Conservation (phyloP, 768 basidiomycete genomes). For the Coprinopsis cinerea region DNA sequence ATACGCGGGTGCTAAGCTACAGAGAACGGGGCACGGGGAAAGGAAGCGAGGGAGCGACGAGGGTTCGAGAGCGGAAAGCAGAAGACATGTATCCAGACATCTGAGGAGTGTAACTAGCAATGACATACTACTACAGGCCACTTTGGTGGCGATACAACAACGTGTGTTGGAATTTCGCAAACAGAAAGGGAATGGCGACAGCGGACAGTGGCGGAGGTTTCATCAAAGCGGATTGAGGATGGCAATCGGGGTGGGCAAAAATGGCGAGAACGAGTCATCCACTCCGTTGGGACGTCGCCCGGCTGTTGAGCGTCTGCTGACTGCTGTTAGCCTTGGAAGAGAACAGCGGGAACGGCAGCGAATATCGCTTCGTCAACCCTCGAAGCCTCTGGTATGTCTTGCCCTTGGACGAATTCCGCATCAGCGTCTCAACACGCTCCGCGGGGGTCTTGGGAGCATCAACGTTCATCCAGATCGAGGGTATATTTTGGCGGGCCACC, state of each 20-base stretch:
- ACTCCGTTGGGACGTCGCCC: slow-evolving; percentile 6
- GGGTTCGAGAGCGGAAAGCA: too few relatives aligned
- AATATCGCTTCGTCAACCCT: slow-evolving; percentile 44
- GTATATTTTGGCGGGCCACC: slow-evolving; percentile 22
- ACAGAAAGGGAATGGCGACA: too few relatives aligned
- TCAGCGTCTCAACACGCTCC: slow-evolving; percentile 27
- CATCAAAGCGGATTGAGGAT: too few relatives aligned
- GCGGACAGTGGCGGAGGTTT: too few relatives aligned
- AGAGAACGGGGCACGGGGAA: background rate
- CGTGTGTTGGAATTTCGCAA: too few relatives aligned
- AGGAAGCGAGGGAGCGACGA: too few relatives aligned
- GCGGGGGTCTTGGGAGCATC: slow-evolving; percentile 32
- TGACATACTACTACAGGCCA: too few relatives aligned
- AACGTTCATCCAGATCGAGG: slow-evolving; percentile 45
- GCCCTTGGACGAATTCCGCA: slow-evolving; percentile 16
- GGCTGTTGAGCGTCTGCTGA: background rate
- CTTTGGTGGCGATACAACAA: too few relatives aligned
- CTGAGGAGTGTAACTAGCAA: too few relatives aligned
- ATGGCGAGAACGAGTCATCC: background rate
- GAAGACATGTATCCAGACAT: too few relatives aligned
- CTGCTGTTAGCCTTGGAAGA: slow-evolving; percentile 10
- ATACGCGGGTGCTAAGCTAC: background rate
- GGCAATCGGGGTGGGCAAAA: background rate
- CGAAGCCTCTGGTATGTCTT: slow-evolving; percentile 33
- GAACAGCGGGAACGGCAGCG: slow-evolving; percentile 39